Percentiles rank a stretch among this genome's conserved stretches.
Conservation (phyloP, 352 stramenopile species). For the Globisporangium acanthophoron region DNA sequence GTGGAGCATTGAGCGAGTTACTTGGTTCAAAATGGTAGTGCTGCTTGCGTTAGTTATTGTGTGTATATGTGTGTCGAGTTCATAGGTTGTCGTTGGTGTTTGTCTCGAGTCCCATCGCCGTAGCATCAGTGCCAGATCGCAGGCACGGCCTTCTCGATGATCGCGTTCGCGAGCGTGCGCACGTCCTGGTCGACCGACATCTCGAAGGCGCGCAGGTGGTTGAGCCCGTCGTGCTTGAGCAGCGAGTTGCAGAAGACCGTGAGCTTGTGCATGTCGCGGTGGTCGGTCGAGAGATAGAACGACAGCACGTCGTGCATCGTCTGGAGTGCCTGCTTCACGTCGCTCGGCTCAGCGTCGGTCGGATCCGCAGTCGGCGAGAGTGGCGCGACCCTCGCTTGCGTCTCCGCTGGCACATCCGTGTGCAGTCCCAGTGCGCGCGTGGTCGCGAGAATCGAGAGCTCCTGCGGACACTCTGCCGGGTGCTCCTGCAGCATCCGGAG, state of each 20-base stretch:
- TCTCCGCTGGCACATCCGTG: not conserved
- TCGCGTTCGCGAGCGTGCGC: conserved; percentile 50
- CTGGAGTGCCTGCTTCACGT: conserved; percentile 51
- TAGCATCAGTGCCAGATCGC: conserved; percentile 66
- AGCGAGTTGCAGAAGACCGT: conserved; percentile 82
- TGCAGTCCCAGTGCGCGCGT: not conserved
- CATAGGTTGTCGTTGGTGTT: not conserved
- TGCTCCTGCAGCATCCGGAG: conserved; percentile 54
- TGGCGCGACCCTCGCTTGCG: not conserved
- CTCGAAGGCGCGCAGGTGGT: conserved; percentile 57
- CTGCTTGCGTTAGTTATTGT: conserved; percentile 13
- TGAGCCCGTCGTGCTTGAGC: conserved; percentile 65
- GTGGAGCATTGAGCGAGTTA: not conserved
- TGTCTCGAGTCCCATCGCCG: not conserved
- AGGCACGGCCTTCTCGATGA: conserved; percentile 80
- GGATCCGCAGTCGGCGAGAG: not conserved
- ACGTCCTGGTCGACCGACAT: conserved; percentile 43
- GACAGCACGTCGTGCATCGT: conserved; percentile 64
- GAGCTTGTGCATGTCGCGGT: conserved; percentile 76
- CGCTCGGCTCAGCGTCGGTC: not conserved
- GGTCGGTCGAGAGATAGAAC: conserved; percentile 61
- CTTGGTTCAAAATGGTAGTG: conserved; percentile 6
- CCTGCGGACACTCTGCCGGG: conserved; percentile 48
- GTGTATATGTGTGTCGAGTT: not conserved
- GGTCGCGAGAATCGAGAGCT: conserved; percentile 40